These are phyloP conservation scores for Macrolepiota albuminosa DNA, from an alignment of 768 basidiomycete species.

Conservation along the genomic window DNA sequence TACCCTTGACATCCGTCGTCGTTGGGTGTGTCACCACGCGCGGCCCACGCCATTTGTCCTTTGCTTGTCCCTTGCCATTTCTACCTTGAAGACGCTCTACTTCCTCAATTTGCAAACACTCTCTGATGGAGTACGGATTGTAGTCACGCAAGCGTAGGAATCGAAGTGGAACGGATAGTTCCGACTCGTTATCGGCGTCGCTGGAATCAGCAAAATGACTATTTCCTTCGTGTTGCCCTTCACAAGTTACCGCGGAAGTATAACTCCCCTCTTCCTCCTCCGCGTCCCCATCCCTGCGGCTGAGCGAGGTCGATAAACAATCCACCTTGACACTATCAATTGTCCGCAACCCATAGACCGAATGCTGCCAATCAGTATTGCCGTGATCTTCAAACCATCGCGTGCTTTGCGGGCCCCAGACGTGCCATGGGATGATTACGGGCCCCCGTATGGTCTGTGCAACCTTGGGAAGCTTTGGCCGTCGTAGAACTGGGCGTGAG, in stretches of 20 bases:
- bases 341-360: slow-evolving; percentile 46
- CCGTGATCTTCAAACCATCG: slow-evolving; percentile 50
- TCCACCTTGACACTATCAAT: slow-evolving; percentile 34
- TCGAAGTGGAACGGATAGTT: slow-evolving; percentile 7
- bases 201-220: neutral
- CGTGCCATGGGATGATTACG: slow-evolving; percentile 31
- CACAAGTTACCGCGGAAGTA: neutral
- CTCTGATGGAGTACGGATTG: slow-evolving; percentile 27
- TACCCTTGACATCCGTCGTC: slow-evolving; percentile 35
- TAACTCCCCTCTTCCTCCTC: too few species aligned
- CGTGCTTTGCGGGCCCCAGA: slow-evolving; percentile 48
- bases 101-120: slow-evolving; percentile 11
- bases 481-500: neutral
- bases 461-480: neutral
- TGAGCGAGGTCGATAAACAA: neutral
- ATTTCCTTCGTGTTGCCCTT: neutral
- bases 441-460: neutral
- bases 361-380: slow-evolving; percentile 53
- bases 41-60: slow-evolving; percentile 24
- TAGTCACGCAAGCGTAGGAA: slow-evolving; percentile 33
- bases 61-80: slow-evolving; percentile 21
- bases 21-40: slow-evolving; percentile 38
- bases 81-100: neutral
- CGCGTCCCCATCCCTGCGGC: neutral
- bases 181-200: neutral